These are phyloP conservation scores for Cyclostephanos tholiformis DNA, from an alignment of 108 stramenopile genomes.

Conservation along the genomic window DNA sequence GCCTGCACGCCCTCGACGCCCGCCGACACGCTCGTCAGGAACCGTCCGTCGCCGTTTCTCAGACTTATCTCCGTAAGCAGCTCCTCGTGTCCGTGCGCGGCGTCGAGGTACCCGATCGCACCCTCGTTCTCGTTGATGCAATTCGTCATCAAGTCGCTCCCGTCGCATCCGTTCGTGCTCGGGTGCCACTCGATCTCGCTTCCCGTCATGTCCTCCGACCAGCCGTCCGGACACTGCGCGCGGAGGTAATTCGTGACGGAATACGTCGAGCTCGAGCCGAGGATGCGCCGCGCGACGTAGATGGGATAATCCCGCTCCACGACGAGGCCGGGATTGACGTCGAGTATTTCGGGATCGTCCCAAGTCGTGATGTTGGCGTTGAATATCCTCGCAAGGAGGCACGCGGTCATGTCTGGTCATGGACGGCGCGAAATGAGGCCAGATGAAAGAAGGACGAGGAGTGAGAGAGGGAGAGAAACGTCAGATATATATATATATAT, in stretches of 20 bases:
- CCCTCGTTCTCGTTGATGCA: conserved; percentile 62
- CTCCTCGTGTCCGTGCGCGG: conserved; percentile 78
- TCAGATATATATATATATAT: too few species aligned
- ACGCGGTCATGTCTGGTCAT: conserved; percentile 78
- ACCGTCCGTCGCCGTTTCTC: conserved; percentile 62
- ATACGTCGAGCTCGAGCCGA: conserved; percentile 71
- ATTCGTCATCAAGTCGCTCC: conserved; percentile 69
- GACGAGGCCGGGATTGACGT: conserved; percentile 29
- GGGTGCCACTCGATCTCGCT: conserved; percentile 59
- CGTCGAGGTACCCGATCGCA: conserved; percentile 86
- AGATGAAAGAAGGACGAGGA: too few species aligned
- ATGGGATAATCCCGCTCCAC: conserved; percentile 49
- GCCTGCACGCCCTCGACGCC: conserved; percentile 60
- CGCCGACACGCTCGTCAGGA: conserved; percentile 60
- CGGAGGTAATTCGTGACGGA: conserved; percentile 59
- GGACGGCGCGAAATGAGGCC: too few species aligned
- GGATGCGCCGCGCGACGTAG: conserved; percentile 69
- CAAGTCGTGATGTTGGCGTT: conserved; percentile 73
- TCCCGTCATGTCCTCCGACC: conserved; percentile 59
- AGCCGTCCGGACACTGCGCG: conserved; percentile 52
- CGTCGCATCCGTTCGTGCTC: conserved; percentile 63
- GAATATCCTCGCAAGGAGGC: conserved; percentile 75
- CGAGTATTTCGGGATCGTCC: conserved; percentile 63
- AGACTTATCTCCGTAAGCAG: conserved; percentile 71
- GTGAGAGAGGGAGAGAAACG: too few species aligned